Conservation (phyloP, 83 land plant genomes). For the Isoetes engelmannii region DNA sequence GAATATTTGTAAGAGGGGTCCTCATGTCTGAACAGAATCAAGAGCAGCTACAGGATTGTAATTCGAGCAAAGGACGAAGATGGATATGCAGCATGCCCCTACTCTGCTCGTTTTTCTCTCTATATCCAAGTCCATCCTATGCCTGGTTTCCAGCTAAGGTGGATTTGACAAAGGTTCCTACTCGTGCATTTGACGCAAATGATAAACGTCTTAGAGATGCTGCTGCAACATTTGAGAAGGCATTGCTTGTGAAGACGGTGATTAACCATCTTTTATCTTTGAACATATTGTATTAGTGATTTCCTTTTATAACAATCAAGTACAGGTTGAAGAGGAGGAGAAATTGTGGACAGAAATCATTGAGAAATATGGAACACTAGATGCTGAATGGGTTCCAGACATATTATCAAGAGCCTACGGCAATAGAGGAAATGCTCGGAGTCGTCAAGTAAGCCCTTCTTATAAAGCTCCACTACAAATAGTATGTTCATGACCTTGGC, state of each 20-base stretch:
- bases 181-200: slow-evolving; percentile 29
- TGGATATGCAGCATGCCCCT: no score
- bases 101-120: no score
- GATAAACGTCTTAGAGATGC: slow-evolving; percentile 32
- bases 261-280: neutral
- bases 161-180: slow-evolving; percentile 24
- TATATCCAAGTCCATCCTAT: neutral
- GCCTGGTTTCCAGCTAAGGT: slow-evolving; percentile 26
- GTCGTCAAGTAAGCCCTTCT: slow-evolving; percentile 26
- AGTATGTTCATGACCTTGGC: neutral
- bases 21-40: no score
- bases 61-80: no score
- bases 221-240: slow-evolving; percentile 29
- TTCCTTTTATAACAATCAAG: neutral
- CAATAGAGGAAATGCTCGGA: slow-evolving; percentile 40
- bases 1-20: no score
- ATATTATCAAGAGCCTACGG: slow-evolving; percentile 39
- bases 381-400: slow-evolving; percentile 45
- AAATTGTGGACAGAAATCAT: slow-evolving; percentile 39
- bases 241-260: slow-evolving; percentile 28
- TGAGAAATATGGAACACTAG: slow-evolving; percentile 21
- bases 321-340: slow-evolving; percentile 43
- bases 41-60: no score
- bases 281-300: neutral
- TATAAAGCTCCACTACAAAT: neutral